Percentiles rank a stretch among this genome's conserved stretches.
phyloP scores from a whole-genome alignment of 2,329 filamentous ascomycete species.

The Rhinocladiella similis region DNA sequence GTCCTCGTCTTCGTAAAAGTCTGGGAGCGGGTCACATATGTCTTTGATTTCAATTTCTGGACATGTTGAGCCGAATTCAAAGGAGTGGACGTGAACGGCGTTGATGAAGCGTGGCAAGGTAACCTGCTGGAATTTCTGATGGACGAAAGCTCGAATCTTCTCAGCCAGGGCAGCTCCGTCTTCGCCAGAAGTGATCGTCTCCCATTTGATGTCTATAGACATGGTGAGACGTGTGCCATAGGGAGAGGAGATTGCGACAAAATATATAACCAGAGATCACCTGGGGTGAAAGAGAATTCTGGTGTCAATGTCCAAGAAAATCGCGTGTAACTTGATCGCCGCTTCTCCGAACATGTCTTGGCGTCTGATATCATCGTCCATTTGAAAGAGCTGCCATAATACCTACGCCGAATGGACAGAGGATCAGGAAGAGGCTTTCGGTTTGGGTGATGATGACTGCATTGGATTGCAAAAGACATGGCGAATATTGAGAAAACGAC shows the following conservation, averaged over 20 bases:
- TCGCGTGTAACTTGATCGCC: too few relatives aligned
- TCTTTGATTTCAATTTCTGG: constrained; percentile 92
- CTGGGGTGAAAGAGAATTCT: too few relatives aligned
- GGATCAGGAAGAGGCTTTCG: too few relatives aligned
- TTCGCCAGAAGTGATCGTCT: constrained; percentile 82
- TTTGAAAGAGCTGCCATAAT: too few relatives aligned
- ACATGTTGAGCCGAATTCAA: constrained; percentile 82
- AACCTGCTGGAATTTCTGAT: constrained; percentile 92
- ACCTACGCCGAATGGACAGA: too few relatives aligned
- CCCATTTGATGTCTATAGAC: constrained; percentile 98
- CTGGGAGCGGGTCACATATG: constrained; percentile 89
- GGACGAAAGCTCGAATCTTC: constrained; percentile 86
- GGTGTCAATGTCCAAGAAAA: too few relatives aligned
- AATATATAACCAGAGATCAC: too few relatives aligned
- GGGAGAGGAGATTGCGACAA: not conserved
- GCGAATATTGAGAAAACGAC: too few relatives aligned
- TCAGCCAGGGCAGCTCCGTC: constrained; percentile 84
- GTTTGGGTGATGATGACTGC: too few relatives aligned
- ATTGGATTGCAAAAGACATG: too few relatives aligned
- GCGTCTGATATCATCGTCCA: too few relatives aligned
- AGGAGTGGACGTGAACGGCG: constrained; percentile 89
- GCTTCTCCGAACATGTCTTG: too few relatives aligned
- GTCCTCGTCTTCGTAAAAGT: constrained; percentile 85
- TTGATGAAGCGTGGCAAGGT: constrained; percentile 93
- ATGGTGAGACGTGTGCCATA: constrained; percentile 49